These are phyloP conservation scores for Colletotrichum horii DNA, from an alignment of 2,329 filamentous ascomycete genomes.

Conservation along the genomic window DNA sequence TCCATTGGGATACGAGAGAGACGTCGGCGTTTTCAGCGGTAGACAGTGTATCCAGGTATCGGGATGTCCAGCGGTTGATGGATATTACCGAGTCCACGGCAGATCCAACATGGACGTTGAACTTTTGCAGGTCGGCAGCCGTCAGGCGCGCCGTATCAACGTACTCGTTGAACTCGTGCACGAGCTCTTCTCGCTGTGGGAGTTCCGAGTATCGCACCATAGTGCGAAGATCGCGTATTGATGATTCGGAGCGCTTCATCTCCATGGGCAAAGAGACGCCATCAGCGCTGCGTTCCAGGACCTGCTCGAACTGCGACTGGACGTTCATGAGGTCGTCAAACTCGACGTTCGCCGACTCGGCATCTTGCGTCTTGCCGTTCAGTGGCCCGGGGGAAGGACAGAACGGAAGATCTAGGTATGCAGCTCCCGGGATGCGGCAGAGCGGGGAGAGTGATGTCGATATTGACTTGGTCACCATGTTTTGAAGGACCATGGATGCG, in stretches of 20 bases:
- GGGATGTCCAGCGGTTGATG: constrained; percentile 77
- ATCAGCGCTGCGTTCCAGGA: constrained; percentile 70
- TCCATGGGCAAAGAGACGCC: constrained; percentile 74
- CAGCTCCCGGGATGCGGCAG: constrained; percentile 71
- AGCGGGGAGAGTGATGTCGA: constrained; percentile 69
- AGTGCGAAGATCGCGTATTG: constrained; percentile 75
- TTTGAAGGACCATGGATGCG: constrained; percentile 62
- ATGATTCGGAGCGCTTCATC: constrained; percentile 79
- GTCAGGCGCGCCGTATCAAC: constrained; percentile 71
- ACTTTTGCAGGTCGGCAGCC: constrained; percentile 71
- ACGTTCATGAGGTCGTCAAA: constrained; percentile 78
- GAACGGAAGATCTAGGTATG: constrained; percentile 67
- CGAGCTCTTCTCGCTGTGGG: constrained; percentile 71
- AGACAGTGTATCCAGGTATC: constrained; percentile 68
- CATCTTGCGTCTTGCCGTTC: constrained; percentile 11
- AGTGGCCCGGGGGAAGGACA: constrained; percentile 47
- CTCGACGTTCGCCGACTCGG: constrained; percentile 51
- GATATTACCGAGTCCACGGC: constrained; percentile 77
- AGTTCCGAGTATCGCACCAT: constrained; percentile 75
- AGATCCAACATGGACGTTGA: constrained; percentile 77
- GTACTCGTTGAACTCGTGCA: constrained; percentile 78
- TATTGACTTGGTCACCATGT: constrained; percentile 66
- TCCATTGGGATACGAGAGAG: constrained; percentile 44
- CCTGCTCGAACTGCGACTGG: constrained; percentile 78
- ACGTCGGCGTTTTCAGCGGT: constrained; percentile 32